Conservation (phyloP, 305 asterid genomes). For the Rubia balearica region DNA sequence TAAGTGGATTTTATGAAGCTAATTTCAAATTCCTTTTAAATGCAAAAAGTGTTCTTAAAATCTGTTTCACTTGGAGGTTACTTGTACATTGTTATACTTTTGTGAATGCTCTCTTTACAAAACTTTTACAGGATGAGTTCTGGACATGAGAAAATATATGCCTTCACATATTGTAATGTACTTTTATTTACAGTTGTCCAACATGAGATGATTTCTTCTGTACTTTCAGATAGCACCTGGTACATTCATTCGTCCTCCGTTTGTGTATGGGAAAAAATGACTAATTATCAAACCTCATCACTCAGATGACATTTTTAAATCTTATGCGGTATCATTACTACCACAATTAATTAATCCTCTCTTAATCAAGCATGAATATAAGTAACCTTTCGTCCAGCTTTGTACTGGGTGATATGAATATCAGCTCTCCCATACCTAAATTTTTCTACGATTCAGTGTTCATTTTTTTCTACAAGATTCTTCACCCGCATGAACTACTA, state of each 20-base stretch:
- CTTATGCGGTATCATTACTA: slow-evolving; percentile 52
- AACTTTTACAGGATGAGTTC: no score
- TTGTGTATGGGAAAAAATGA: slow-evolving; percentile 94
- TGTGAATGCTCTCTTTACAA: no score
- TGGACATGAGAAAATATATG: no score
- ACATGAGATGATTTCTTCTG: slow-evolving; percentile 10
- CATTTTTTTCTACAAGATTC: slow-evolving; percentile 53
- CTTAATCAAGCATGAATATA: slow-evolving; percentile 5
- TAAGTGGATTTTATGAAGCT: no score
- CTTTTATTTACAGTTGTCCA: no score
- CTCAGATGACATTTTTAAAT: slow-evolving; percentile 67
- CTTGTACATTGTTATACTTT: no score
- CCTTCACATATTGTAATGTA: slow-evolving; percentile 25
- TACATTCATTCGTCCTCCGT: slow-evolving; percentile 83
- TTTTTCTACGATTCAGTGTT: slow-evolving; percentile 86
- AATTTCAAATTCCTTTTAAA: no score
- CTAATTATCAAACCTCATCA: slow-evolving; percentile 78
- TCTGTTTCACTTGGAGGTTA: no score
- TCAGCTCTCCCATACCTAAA: slow-evolving; percentile 93
- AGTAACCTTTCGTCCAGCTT: slow-evolving; percentile 9
- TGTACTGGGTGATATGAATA: slow-evolving; percentile 88
- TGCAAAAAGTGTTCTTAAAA: no score
- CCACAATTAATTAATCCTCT: slow-evolving; percentile 19
- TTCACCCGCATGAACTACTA: slow-evolving; percentile 71
- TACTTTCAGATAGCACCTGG: slow-evolving; percentile 79